Percentiles rank a stretch among this genome's conserved stretches.
phyloP scores from a whole-genome alignment of 2,329 filamentous ascomycete species.

The Ceratocystis harringtonii region DNA sequence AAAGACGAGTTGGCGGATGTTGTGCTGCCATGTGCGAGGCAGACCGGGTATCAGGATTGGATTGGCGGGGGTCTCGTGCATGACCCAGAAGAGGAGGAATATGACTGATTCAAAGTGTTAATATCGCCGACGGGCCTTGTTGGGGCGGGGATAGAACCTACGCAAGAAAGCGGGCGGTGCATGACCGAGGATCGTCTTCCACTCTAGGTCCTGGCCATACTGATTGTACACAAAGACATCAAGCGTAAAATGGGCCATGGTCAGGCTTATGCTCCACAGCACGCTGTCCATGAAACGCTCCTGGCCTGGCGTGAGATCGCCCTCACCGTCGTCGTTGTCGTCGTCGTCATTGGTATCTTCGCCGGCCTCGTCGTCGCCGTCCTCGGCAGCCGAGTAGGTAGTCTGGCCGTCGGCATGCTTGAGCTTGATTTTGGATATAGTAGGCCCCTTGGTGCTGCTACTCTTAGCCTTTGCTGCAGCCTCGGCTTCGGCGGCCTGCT shows the following conservation, averaged over 20 bases:
- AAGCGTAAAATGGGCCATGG: constrained; percentile 61
- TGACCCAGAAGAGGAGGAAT: constrained; percentile 37
- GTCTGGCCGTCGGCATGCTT: constrained; percentile 16
- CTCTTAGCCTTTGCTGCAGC: constrained; percentile 25
- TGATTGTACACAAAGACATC: constrained; percentile 68
- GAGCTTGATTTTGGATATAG: constrained; percentile 12
- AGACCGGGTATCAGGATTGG: constrained; percentile 37
- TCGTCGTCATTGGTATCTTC: constrained; percentile 22
- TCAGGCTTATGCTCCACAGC: constrained; percentile 46
- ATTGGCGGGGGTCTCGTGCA: constrained; percentile 39
- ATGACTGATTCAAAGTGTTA: constrained; percentile 31
- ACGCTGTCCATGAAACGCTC: constrained; percentile 41
- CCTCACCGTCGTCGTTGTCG: constrained; percentile 23
- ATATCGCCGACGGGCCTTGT: background rate
- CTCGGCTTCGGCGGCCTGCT: constrained; percentile 30
- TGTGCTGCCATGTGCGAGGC: constrained; percentile 29
- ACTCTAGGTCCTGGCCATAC: constrained; percentile 53
- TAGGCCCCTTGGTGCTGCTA: constrained; percentile 19
- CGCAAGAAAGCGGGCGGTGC: constrained; percentile 30
- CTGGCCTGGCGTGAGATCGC: constrained; percentile 29
- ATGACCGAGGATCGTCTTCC: constrained; percentile 38
- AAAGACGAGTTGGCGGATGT: constrained; percentile 47
- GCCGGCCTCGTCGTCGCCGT: constrained; percentile 24
- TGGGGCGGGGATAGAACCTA: background rate
- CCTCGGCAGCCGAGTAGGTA: constrained; percentile 20